phyloP scores from a whole-genome alignment of 1,139 yeast species.

The Magnusiomyces clavatus region DNA sequence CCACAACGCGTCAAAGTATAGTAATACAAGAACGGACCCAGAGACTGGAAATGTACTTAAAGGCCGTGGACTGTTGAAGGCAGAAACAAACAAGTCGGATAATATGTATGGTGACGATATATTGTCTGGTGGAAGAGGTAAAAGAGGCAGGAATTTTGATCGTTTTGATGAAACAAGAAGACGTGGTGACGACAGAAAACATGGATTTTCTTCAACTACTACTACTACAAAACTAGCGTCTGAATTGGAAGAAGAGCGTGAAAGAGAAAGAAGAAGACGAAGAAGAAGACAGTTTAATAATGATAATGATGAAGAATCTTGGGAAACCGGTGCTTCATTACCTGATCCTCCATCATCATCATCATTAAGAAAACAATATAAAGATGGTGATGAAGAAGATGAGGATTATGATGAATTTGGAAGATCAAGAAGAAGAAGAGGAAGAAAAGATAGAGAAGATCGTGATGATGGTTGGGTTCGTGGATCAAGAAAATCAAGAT shows the following conservation, averaged over 20 bases:
- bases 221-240: not conserved
- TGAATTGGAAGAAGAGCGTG: not conserved
- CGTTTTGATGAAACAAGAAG: not conserved
- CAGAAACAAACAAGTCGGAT: not conserved
- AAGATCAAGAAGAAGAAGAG: not conserved
- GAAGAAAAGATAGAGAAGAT: not conserved
- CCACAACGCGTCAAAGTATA: not conserved
- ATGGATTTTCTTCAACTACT: too few relatives aligned
- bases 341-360: not conserved
- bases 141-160: not conserved
- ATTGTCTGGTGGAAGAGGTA: not conserved
- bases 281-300: not conserved
- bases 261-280: not conserved
- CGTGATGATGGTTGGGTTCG: conserved; percentile 1
- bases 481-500: not conserved
- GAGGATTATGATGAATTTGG: not conserved
- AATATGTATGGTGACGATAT: not conserved
- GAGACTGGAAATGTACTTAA: too few relatives aligned
- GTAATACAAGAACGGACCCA: too few relatives aligned
- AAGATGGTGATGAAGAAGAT: not conserved
- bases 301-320: not conserved
- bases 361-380: not conserved
- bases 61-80: not conserved
- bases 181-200: too few relatives aligned
- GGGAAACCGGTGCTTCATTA: not conserved